Percentiles rank a stretch among this genome's conserved stretches.
These are phyloP conservation scores for Cucumis melo DNA, from an alignment of 306 rosid species.

Conservation along the genomic window DNA sequence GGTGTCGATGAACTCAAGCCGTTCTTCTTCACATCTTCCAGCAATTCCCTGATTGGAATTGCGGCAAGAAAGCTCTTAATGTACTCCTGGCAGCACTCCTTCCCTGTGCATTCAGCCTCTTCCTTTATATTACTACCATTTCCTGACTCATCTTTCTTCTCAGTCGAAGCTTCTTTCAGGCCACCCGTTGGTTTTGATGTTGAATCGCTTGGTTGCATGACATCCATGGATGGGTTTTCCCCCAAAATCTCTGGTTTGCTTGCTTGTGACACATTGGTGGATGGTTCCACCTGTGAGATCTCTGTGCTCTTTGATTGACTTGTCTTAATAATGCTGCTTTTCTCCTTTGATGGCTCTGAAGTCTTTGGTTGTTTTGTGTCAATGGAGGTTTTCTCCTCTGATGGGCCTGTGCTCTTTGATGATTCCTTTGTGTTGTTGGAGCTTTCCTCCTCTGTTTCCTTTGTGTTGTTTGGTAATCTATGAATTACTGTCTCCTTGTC, in stretches of 20 bases:
- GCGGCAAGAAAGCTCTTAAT: conserved; percentile 30
- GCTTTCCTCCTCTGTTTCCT: background rate
- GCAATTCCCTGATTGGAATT: conserved; percentile 22
- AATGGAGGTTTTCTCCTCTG: background rate
- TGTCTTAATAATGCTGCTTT: background rate
- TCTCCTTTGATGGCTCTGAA: background rate
- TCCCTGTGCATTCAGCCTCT: conserved; percentile 22
- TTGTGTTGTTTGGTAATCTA: conserved; percentile 8
- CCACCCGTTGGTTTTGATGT: background rate
- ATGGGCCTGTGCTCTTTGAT: background rate
- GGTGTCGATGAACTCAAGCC: conserved; percentile 15
- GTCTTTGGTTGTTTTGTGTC: background rate
- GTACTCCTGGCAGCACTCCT: conserved; percentile 23
- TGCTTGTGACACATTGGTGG: background rate
- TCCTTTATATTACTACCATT: background rate
- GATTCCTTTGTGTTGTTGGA: background rate
- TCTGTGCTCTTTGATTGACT: background rate
- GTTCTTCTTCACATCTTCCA: conserved; percentile 21
- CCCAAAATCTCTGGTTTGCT: background rate
- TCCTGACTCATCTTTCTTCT: background rate
- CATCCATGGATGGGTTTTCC: background rate
- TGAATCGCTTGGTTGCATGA: background rate
- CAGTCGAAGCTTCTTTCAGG: background rate
- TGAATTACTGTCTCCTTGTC: conserved; percentile 12
- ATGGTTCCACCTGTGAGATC: background rate